Evolutionary conservation across 768 basidiomycete genomes (phyloP).

Genomic region (Russula lepida): DNA sequence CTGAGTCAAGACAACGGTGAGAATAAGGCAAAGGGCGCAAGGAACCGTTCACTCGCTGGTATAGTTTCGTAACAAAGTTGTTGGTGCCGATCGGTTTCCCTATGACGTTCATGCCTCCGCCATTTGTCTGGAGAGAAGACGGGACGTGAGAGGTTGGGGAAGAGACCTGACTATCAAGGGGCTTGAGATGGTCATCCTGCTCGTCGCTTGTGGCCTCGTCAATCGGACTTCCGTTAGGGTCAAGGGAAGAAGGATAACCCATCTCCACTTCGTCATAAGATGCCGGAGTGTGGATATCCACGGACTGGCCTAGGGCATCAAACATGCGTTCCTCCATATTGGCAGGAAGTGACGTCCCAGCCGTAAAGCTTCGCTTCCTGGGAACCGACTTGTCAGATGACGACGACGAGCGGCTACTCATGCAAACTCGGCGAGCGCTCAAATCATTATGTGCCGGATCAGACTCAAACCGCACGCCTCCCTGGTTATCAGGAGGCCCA

Average conservation of each 20-base stretch:
- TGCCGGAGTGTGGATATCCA: slow-evolving; percentile 27
- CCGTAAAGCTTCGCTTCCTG: slow-evolving; percentile 58
- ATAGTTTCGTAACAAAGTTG: slow-evolving; percentile 85
- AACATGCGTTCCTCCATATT: slow-evolving; percentile 29
- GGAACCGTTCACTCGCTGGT: slow-evolving; percentile 49
- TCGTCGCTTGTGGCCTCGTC: slow-evolving; percentile 32
- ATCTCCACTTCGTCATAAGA: slow-evolving; percentile 58
- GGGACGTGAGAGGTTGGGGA: slow-evolving; percentile 12
- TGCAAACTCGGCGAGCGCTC: slow-evolving; percentile 32
- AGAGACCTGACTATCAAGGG: slow-evolving; percentile 23
- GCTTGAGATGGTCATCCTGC: slow-evolving; percentile 30
- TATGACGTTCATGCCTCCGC: slow-evolving; percentile 43
- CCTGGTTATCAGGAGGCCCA: slow-evolving; percentile 31
- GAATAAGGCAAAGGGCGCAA: neutral
- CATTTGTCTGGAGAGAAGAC: slow-evolving; percentile 16
- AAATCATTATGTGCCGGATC: slow-evolving; percentile 23
- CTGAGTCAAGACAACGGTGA: slow-evolving; percentile 30
- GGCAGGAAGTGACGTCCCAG: slow-evolving; percentile 32
- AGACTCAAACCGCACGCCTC: slow-evolving; percentile 29
- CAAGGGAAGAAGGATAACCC: slow-evolving; percentile 34
- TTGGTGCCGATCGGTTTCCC: slow-evolving; percentile 62
- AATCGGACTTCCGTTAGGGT: slow-evolving; percentile 41
- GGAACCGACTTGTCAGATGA: slow-evolving; percentile 53
- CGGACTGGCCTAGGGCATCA: slow-evolving; percentile 28
- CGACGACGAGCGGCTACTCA: slow-evolving; percentile 34